A percentile compares a stretch with the other conserved stretches of the same genome.
Evolutionary conservation across 1,139 yeast species (phyloP).

Genomic region (Geotrichum cucujoidarum): DNA sequence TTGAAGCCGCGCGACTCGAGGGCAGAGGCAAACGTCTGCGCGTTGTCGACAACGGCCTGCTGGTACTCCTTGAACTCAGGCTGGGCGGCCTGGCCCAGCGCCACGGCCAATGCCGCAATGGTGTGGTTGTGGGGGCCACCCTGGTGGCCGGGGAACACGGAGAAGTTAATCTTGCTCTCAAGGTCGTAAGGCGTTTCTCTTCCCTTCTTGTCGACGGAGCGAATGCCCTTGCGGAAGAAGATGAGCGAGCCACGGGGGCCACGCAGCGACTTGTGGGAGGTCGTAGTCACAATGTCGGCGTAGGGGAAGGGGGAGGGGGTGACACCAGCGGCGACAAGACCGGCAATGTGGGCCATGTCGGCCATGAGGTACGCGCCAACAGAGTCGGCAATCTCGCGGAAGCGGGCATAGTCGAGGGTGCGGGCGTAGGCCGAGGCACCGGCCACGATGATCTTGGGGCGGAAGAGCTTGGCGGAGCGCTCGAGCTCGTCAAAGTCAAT

Average conservation of each 20-base stretch:
- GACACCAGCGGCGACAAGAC: slow-evolving; percentile 88
- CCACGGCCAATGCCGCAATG: slow-evolving; percentile 90
- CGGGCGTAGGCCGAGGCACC: slow-evolving; percentile 97
- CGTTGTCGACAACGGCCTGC: slow-evolving; percentile 72
- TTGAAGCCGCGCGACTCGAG: slow-evolving; percentile 64
- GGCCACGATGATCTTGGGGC: slow-evolving; percentile 93
- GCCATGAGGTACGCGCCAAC: slow-evolving; percentile 88
- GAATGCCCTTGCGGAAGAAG: slow-evolving; percentile 85
- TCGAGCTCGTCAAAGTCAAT: slow-evolving; percentile 89
- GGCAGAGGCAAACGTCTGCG: slow-evolving; percentile 67
- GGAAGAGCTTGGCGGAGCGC: slow-evolving; percentile 74
- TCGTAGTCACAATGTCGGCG: slow-evolving; percentile 94
- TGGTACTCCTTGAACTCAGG: slow-evolving; percentile 89
- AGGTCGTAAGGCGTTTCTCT: slow-evolving; percentile 81
- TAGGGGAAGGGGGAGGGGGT: slow-evolving; percentile 89
- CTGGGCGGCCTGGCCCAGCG: slow-evolving; percentile 79
- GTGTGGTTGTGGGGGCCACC: slow-evolving; percentile 99
- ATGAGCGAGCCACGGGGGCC: slow-evolving; percentile 99
- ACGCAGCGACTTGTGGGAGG: slow-evolving; percentile 94
- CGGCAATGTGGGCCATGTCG: slow-evolving; percentile 97
- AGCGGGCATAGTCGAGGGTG: slow-evolving; percentile 81
- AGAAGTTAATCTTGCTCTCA: slow-evolving; percentile 85
- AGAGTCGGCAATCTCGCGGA: slow-evolving; percentile 82
- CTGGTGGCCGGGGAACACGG: slow-evolving; percentile 98
- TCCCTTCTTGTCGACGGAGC: slow-evolving; percentile 78